These are phyloP conservation scores for Pholiota adiposa DNA, from an alignment of 1,284 basidiomycete genomes.

Conservation along the genomic window DNA sequence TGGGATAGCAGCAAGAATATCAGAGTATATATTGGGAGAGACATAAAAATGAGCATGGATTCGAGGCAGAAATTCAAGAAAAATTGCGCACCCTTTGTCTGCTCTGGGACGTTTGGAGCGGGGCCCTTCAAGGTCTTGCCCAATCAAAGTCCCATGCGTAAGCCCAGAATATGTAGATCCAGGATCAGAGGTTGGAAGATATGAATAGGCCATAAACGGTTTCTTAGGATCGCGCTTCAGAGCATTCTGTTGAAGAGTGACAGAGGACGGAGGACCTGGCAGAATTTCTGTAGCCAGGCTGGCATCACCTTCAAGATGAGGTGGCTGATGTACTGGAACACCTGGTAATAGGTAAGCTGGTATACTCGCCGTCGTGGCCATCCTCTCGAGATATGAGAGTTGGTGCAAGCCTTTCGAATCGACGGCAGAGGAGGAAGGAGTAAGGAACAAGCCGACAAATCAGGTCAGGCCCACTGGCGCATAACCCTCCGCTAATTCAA, in stretches of 20 bases:
- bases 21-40: background rate
- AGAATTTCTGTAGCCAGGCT: constrained; percentile 82
- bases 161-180: constrained; percentile 81
- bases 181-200: constrained; percentile 79
- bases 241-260: constrained; percentile 64
- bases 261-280: constrained; percentile 76
- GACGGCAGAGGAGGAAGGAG: constrained; percentile 28
- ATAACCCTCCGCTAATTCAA: constrained; percentile 6
- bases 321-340: constrained; percentile 70
- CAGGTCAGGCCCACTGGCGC: constrained; percentile 30
- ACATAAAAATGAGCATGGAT: constrained; percentile 10
- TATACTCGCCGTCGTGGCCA: constrained; percentile 70
- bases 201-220: constrained; percentile 64
- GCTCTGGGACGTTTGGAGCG: constrained; percentile 72
- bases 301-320: constrained; percentile 78
- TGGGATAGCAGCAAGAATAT: constrained; percentile 1
- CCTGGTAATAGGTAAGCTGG: constrained; percentile 71
- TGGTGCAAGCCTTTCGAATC: constrained; percentile 23
- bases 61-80: constrained; percentile 18
- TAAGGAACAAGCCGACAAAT: constrained; percentile 38
- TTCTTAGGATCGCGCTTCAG: constrained; percentile 79
- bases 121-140: constrained; percentile 62
- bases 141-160: constrained; percentile 63
- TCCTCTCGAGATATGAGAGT: constrained; percentile 33
- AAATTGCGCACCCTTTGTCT: constrained; percentile 68